Conservation (phyloP, 345 rosid species). For the Crucihimalaya himalaica region DNA sequence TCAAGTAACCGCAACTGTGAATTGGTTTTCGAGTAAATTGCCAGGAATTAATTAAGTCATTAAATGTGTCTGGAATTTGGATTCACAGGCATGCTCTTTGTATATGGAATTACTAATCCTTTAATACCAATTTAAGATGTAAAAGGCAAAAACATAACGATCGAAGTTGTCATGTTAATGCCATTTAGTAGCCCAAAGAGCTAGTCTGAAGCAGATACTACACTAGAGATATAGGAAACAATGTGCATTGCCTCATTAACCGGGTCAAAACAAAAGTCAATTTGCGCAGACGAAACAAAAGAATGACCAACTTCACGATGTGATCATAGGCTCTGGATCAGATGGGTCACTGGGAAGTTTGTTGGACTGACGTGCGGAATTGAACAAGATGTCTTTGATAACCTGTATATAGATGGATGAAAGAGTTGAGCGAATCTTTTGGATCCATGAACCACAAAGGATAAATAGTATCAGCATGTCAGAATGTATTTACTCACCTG, state of each 20-base stretch:
- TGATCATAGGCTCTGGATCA: conserved; percentile 93
- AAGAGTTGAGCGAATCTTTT: background rate
- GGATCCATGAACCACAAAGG: background rate
- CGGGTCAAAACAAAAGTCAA: conserved; percentile 19
- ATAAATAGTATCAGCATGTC: background rate
- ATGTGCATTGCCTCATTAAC: conserved; percentile 33
- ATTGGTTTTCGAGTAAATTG: background rate
- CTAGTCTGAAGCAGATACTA: conserved; percentile 20
- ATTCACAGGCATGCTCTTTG: background rate
- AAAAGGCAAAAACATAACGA: background rate
- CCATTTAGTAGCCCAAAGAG: conserved; percentile 22
- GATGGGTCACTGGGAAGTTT: conserved; percentile 55
- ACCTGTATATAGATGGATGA: conserved; percentile 50
- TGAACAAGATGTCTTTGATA: conserved; percentile 94
- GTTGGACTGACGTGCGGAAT: conserved; percentile 68
- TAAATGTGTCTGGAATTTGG: background rate
- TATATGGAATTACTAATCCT: background rate
- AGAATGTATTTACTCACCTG: conserved; percentile 59
- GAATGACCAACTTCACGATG: conserved; percentile 53
- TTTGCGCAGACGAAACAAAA: conserved; percentile 15
- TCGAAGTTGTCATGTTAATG: conserved; percentile 24
- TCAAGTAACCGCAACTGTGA: background rate
- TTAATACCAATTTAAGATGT: background rate
- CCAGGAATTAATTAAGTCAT: background rate
- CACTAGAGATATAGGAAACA: conserved; percentile 22